phyloP scores from a whole-genome alignment of 768 basidiomycete genomes.

The Pisolithus albus region DNA sequence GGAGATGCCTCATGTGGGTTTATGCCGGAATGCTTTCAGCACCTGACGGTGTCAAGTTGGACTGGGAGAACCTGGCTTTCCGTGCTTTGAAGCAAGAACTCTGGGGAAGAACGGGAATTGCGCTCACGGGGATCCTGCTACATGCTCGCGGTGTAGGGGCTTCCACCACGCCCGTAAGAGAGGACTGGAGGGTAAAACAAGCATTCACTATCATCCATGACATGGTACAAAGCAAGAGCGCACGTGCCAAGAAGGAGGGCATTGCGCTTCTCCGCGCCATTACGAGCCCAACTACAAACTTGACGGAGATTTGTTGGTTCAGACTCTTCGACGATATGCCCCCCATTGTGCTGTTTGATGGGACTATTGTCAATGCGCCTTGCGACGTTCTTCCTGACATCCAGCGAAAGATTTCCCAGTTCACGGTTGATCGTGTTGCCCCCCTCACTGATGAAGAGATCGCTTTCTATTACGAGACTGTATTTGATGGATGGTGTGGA shows the following conservation, averaged over 20 bases:
- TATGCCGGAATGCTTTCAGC: constrained; percentile 35
- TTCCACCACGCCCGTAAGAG: constrained; percentile 4
- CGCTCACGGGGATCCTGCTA: constrained; percentile 38
- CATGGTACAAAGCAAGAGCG: constrained; percentile 28
- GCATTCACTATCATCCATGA: constrained; percentile 33
- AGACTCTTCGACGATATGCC: constrained; percentile 18
- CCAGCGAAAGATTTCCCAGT: constrained; percentile 21
- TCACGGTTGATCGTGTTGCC: constrained; percentile 22
- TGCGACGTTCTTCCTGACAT: constrained; percentile 19
- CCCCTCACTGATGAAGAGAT: constrained; percentile 36
- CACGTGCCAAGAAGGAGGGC: constrained; percentile 26
- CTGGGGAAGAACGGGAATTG: constrained; percentile 36
- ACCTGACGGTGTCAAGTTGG: constrained; percentile 14
- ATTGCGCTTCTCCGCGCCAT: constrained; percentile 32
- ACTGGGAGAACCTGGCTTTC: constrained; percentile 32
- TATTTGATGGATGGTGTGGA: constrained; percentile 35
- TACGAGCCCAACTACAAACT: constrained; percentile 22
- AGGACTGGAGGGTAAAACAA: constrained; percentile 23
- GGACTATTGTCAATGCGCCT: constrained; percentile 30
- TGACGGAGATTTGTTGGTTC: constrained; percentile 2
- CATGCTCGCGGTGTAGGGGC: constrained; percentile 2
- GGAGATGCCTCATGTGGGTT: constrained; percentile 53
- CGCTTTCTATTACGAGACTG: constrained; percentile 29
- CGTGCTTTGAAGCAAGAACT: constrained; percentile 42
- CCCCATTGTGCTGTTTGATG: constrained; percentile 38